Evolutionary conservation across 768 basidiomycete genomes (phyloP), one percentile per base, ranked within the genome.

Genomic region (Kwoniella bestiolae): DNA sequence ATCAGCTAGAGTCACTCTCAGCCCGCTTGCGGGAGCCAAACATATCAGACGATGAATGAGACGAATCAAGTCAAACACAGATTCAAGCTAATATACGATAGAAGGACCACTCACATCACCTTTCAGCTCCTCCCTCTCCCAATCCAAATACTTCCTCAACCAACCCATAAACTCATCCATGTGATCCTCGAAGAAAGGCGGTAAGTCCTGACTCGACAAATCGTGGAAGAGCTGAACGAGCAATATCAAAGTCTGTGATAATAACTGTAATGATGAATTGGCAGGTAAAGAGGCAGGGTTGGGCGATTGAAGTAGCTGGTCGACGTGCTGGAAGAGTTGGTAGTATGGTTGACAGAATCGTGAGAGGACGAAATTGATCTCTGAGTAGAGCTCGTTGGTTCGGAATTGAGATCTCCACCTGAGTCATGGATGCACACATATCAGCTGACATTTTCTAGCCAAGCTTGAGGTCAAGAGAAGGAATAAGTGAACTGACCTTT

Each of bases 121-220:
- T 60, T 81, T 84, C 34, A 93, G 82, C 68, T 89, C 84, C 1
- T 83, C 81, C 1, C 90, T 87, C 74, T 93, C 87, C 91, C 91
- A 95, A 4, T 83, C 82, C 67, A 98, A 82, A 73, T 96, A 91
- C 61, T 85, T 86, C 65, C 92, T 87, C 77, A 97, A 90, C 83
- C 87, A 88, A 3, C 85, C 88, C 80, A 97, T 96, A 79, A 95
- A 96, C 66, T 90, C 86, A 21, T 85, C 83, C 64, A 94, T 87
- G 28, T 87, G 84, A 74, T 98, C 96, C 78, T 99, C 96, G 72
- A 99, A 89, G 69, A 88, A 90, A 14, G 93, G 92, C 3, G 94
- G 96, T 18, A 98, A 84, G 82, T 99, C 96, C 69, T 98, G 95
- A 71, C 91, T 91, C 2, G 90, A 93, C 69, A 99, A 87, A 80